Evolutionary conservation across 805 yeast species (phyloP).

Genomic region (Myxozyma vanderwaltii): DNA sequence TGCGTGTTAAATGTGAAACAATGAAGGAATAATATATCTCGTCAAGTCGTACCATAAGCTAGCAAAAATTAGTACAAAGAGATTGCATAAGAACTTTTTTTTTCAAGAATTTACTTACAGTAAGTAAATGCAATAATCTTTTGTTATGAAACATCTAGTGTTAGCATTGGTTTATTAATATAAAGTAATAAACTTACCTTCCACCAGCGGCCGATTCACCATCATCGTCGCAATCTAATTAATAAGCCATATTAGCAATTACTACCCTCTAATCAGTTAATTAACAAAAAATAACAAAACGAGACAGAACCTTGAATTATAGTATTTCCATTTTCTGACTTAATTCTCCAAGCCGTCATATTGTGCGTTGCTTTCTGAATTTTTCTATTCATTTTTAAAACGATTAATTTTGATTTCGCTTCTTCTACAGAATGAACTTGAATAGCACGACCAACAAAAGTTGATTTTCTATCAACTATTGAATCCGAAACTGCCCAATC

Average conservation of each 20-base stretch:
- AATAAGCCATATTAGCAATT: background rate
- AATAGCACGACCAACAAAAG: conserved; percentile 76
- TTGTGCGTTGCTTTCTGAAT: conserved; percentile 72
- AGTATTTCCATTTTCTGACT: conserved; percentile 51
- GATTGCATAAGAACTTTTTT: background rate
- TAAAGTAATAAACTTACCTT: conserved; percentile 47
- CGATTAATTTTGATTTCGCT: conserved; percentile 55
- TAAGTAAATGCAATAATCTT: conserved; percentile 34
- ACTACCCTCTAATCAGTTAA: no score
- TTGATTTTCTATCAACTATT: conserved; percentile 78
- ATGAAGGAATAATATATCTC: no score
- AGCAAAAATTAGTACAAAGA: background rate
- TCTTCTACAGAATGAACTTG: conserved; percentile 66
- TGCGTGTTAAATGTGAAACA: no score
- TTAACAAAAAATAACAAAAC: background rate
- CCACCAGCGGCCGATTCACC: conserved; percentile 97
- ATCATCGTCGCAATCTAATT: conserved; percentile 89
- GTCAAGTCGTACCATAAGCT: conserved; percentile 35
- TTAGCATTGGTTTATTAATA: background rate
- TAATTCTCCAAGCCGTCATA: conserved; percentile 85
- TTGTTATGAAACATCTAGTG: background rate
- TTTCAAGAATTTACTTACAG: conserved; percentile 31
- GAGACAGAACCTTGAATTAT: conserved; percentile 55
- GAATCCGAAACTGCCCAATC: conserved; percentile 79
- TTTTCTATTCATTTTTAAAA: conserved; percentile 55